phyloP scores from a whole-genome alignment of 257 asterid species.

The Solanum corneliomulleri region DNA sequence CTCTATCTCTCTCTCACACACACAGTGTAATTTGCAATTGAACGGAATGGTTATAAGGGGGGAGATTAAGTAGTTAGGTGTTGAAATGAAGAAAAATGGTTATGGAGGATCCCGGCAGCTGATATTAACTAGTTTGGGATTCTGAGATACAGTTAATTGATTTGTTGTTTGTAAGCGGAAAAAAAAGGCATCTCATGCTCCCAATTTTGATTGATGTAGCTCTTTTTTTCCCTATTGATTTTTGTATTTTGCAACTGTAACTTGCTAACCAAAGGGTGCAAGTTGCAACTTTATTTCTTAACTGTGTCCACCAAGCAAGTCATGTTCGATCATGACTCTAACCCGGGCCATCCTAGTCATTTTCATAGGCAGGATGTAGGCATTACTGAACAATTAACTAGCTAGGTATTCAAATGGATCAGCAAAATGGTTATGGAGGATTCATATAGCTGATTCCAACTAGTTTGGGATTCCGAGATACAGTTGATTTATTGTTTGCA shows the following conservation, averaged over 20 bases:
- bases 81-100: not conserved
- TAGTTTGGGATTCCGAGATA: not conserved
- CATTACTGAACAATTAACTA: not conserved
- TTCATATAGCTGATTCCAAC: not conserved
- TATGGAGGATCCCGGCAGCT: not conserved
- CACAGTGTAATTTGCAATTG: not conserved
- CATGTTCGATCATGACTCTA: not conserved
- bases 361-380: not conserved
- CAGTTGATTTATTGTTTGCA: not conserved
- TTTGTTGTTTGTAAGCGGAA: not conserved
- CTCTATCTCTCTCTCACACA: not conserved
- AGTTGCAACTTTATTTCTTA: not conserved
- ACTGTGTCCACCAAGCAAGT: not conserved
- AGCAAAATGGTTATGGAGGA: not conserved
- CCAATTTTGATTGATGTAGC: not conserved
- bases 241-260: not conserved
- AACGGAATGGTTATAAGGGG: not conserved
- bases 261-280: not conserved
- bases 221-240: not conserved
- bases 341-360: not conserved
- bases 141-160: not conserved
- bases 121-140: not conserved
- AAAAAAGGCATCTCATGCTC: not conserved
- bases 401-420: not conserved
- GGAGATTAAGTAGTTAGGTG: not conserved